Base-by-base conservation (phyloP, 805 yeast genomes). In the Suhomyces emberorum region DNA sequence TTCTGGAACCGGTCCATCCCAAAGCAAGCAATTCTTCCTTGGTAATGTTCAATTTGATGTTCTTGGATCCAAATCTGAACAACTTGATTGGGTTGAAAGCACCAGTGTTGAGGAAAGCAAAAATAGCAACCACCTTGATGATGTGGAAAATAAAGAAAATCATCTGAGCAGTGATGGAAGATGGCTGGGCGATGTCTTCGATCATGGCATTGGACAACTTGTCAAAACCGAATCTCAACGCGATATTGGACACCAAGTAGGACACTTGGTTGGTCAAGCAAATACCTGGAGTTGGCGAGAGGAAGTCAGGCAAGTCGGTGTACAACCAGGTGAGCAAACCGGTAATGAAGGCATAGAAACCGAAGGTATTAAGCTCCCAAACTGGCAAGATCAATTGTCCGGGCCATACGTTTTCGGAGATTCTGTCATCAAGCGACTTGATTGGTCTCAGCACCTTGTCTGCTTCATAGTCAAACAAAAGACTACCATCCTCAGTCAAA, bases 1-100 rank as follows among this genome's bases (percentile, higher is more conserved):
- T 80, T 59, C 81, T 83, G 16, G 93, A 74, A 36, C 96, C 95
- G n/a, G 96, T 88, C 98, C 98, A 93, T 32, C 98, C 98, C 47
- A 89, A 65, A 3, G 62, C 60, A 22, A 79, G 47, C 49, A 89
- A 72, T 40, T 74, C 68, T 12, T 81, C 87, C 42, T 69, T 69
- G 33, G 75, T 65, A 38, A 68, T 52, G n/a, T 59, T 53, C 23
- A 40, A 41, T 35, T 51, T 49, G 31, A 70, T 48, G 10, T 49
- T 54, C 5, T 61, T 49, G 9, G 60, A 39, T 36, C 43, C 34
- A 45, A 67, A 46, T 53, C 69, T 48, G 51, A 59, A 35, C 41
- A 60, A 38, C 55, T 66, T 47, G 55, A 55, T 44, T 23, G 98
- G 98, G 61, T 93, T 91, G 62, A 83, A 74, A 30, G 83, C 61